Evolutionary conservation across 2,329 filamentous ascomycete genomes (phyloP), one percentile per base, ranked within the genome.

Genomic region (Capronia epimyces): DNA sequence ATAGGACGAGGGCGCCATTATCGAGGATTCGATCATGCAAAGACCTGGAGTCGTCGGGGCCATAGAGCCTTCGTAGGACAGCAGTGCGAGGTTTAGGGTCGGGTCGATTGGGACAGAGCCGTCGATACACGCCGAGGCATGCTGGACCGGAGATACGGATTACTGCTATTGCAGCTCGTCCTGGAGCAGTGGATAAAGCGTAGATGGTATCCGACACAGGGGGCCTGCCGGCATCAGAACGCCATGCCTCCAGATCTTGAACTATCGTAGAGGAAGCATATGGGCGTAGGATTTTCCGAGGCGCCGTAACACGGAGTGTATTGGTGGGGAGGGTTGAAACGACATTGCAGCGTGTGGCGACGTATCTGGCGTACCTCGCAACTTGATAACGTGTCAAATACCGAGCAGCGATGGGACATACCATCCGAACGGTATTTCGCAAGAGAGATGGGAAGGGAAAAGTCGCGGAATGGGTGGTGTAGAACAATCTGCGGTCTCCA

Each of bases 151-250:
- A 96, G 21, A 95, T 76, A 12, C 93, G 82, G 46, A 97, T 82
- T 29, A 97, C 83, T 1, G 91, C 91, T 65, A 98, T 95, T 1
- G 89, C 93, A 37, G 89, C 89, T 65, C 83, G 83, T 1, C 91
- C 93, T 9, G 85, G 75, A 0, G 88, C 89, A 0, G 90, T 94
- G 0, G 91, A 96, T 1, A 97, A 73, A 0, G 93, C 93, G 67
- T 95, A 97, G 46, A 98, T 95, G 1, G 91, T 97, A 27, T 62
- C 60, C 24, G 48, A 43, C 3, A 25, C 15, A 2, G 34, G 7
- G n/a, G 7, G 7, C n/a, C 13, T 32, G n/a, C 29, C 12, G 29
- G 31, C 8, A 10, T 31, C 27, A 7, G 32, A 8, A 10, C 10
- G 39, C 53, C 53, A 56, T 34, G 27, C 32, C n/a, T 37, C 46